phyloP scores from a whole-genome alignment of 176 grass and related monocot species.

The Zoysia japonica region DNA sequence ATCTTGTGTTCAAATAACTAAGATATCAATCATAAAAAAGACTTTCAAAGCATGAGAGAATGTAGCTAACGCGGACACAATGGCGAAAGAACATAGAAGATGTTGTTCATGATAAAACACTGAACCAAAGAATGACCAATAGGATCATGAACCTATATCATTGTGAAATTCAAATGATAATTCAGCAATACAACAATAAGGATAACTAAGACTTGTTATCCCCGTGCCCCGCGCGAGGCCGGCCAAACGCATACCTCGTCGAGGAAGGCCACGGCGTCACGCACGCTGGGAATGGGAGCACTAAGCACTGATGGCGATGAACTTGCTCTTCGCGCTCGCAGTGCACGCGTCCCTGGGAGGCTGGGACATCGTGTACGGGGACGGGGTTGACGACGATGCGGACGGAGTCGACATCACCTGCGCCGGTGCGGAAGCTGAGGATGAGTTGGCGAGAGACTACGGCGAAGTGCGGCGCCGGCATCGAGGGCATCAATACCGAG shows the following conservation, averaged over 20 bases:
- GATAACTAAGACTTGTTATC: not conserved
- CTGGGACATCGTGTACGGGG: conserved; percentile 56
- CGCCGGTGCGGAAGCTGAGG: not conserved
- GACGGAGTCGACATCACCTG: conserved; percentile 53
- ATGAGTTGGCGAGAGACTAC: conserved; percentile 6
- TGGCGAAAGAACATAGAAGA: not conserved
- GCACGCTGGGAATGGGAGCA: conserved; percentile 61
- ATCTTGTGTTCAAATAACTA: not conserved
- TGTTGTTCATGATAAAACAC: not conserved
- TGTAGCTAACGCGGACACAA: not conserved
- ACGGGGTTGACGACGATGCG: conserved; percentile 25
- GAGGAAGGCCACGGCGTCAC: conserved; percentile 61
- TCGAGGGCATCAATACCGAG: conserved; percentile 13
- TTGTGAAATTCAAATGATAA: conserved; percentile 3
- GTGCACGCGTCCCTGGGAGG: conserved; percentile 48
- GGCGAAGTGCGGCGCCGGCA: conserved; percentile 2
- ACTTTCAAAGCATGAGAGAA: not conserved
- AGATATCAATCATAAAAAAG: not conserved
- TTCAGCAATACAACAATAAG: not conserved
- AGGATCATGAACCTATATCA: conserved; percentile 17
- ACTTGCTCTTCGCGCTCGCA: conserved; percentile 69
- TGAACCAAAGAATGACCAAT: conserved; percentile 17
- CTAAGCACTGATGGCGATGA: conserved; percentile 52
- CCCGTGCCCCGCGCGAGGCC: too few species aligned
- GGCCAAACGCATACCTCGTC: conserved; percentile 36